A percentile compares a stretch with the other conserved stretches of the same genome.
phyloP scores from a whole-genome alignment of 2,329 filamentous ascomycete genomes.

The Chaetomiaceae sp. region DNA sequence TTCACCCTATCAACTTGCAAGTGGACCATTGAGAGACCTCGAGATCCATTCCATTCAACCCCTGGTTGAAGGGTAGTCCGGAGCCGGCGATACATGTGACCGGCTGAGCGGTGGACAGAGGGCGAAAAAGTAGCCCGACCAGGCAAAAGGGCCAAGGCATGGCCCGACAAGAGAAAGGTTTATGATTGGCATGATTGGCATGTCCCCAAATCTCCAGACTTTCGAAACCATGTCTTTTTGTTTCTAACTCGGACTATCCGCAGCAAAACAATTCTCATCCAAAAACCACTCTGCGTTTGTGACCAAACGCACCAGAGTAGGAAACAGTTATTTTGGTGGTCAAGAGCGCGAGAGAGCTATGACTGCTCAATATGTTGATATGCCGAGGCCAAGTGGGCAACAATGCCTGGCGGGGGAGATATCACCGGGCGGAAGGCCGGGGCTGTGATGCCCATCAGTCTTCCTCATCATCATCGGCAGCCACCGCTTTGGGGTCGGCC shows the following conservation, averaged over 20 bases:
- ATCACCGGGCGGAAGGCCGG: background rate
- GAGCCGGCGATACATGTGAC: conserved; percentile 11
- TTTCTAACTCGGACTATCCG: conserved; percentile 1
- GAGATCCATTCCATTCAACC: too few species aligned
- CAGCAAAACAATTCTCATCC: background rate
- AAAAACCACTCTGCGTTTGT: background rate
- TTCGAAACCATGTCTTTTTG: background rate
- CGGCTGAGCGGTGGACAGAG: background rate
- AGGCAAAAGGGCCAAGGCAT: background rate
- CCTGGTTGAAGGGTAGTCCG: background rate
- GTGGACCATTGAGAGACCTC: too few species aligned
- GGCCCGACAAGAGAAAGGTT: background rate
- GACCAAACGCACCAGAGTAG: background rate
- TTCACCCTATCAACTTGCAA: too few species aligned
- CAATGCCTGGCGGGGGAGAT: background rate
- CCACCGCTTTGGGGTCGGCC: conserved; percentile 16
- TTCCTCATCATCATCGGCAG: conserved; percentile 23
- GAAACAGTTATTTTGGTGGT: background rate
- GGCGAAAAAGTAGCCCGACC: background rate
- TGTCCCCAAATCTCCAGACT: background rate
- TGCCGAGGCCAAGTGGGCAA: background rate
- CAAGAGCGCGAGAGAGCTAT: background rate
- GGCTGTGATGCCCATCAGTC: conserved; percentile 8
- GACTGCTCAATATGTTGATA: background rate
- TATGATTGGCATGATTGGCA: background rate